Evolutionary conservation across 345 rosid species (phyloP), one percentile per base, ranked within the genome.

Genomic region (Dimocarpus longan): DNA sequence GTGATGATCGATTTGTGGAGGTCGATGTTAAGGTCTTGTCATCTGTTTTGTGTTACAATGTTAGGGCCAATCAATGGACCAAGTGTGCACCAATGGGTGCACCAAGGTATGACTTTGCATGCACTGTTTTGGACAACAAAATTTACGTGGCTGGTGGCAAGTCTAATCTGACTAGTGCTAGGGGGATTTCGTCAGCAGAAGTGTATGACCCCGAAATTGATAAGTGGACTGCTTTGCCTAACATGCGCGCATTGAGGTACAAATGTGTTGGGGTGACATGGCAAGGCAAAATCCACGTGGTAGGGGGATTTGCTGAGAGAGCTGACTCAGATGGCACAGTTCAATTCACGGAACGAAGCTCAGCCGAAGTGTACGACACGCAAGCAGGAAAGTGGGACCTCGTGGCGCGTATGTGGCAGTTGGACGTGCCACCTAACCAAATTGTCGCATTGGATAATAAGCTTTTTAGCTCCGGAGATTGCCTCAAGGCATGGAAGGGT

Each of bases 401-500:
- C 3, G 78, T 82, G 86, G 82, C 80, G 0, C 71, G 87, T 75
- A 91, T 89, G 93, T 88, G 95, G 95, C 90, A 87, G 28, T 32
- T 89, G 1, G 93, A 91, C 19, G 82, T 88, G 0, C 95, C 92
- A 15, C 93, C 95, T 6, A 86, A 90, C 74, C 91, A 86, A 63
- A 88, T 88, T 13, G 90, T 87, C 3, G 84, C 56, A 0, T 68
- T 87, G 19, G 69, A 83, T 7, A 85, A 81, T 10, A 84, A 66
- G 70, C 74, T 89, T 4, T 87, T 86, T n/a, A 91, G 91, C 83
- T 88, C 91, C 0, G 93, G 91, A 0, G 95, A 91, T 26, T 89
- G 91, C 74, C 76, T 91, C 16, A 85, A 86, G 2, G 79, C 88
- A 0, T 89, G 95, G 91, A 91, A 91, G 79, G 92, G 93, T 15